Evolutionary conservation across 2,329 filamentous ascomycete species (phyloP), one percentile per base, ranked within the genome.

Genomic region (Aspergillus clavatus): DNA sequence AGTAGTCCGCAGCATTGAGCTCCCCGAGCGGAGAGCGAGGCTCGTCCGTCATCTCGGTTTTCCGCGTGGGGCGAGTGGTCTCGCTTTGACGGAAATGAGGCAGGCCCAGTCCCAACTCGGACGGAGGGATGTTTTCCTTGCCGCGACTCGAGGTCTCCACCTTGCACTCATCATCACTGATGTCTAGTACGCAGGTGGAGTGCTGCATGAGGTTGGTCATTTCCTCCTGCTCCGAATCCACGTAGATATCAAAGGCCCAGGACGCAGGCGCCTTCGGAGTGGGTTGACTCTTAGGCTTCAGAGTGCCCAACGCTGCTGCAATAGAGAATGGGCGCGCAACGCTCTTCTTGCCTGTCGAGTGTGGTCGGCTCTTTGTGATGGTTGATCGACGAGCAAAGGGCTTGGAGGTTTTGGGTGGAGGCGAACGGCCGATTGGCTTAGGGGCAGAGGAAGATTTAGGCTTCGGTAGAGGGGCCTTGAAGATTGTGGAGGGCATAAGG

Each of bases 241-340:
- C 88, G 63, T 96, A 84, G 60, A 98, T 97, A 47, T 91, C 86
- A 63, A 98, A 97, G 73, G 86, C 86, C 90, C 89, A 96, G 47
- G 60, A 61, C 0, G 57, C 51, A 8, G 62, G 61, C 6, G 67
- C 63, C 47, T 76, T 77, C 18, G 76, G 72, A 5, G 70, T 74
- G 71, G 46, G 77, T 77, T 26, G 41, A 35, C 33, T 54, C 31
- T 56, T 55, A 12, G 54, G 81, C 76, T 61, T 85, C 80, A 57
- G 77, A 66, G 42, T 78, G 73, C 18, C 73, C 14, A 64, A 79
- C 3, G 89, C 90, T 19, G 87, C 86, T 62, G 93, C 86, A 48
- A 95, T 82, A 42, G 86, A 90, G 69, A 95, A 94, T 0, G 88
- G 87, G 5, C 74, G 69, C n/a, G 71, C 58, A 24, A 71, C 65